Evolutionary conservation across 768 basidiomycete species (phyloP).

Genomic region (Lactarius evosmus): DNA sequence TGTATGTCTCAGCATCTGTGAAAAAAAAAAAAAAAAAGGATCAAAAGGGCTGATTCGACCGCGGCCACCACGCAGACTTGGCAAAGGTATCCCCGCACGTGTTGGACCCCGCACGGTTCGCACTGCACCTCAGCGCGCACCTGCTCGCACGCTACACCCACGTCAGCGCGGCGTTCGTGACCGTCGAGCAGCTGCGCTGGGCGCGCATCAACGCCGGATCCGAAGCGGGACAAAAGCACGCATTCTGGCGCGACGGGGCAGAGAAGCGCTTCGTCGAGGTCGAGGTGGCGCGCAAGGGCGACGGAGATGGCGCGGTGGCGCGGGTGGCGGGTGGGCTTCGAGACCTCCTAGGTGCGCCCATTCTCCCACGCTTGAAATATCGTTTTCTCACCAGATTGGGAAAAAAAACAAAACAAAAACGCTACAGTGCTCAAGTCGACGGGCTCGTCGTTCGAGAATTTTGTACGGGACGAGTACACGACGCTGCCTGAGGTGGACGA

Average conservation of each 20-base stretch:
- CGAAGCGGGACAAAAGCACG: constrained; percentile 61
- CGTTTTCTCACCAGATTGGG: not conserved
- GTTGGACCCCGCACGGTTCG: constrained; percentile 80
- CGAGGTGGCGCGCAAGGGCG: constrained; percentile 38
- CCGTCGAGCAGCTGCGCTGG: constrained; percentile 82
- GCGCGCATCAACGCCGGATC: constrained; percentile 60
- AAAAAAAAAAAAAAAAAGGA: not conserved
- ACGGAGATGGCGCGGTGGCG: constrained; percentile 15
- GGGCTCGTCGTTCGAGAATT: constrained; percentile 80
- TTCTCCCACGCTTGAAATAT: not conserved
- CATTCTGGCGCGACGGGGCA: constrained; percentile 86
- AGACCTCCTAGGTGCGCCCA: constrained; percentile 71
- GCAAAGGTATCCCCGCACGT: constrained; percentile 90
- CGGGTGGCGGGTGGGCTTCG: constrained; percentile 49
- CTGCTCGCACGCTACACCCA: constrained; percentile 79
- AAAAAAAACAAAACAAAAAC: no score
- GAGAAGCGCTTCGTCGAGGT: constrained; percentile 73
- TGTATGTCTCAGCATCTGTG: constrained; percentile 27
- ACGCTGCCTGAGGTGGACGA: constrained; percentile 81
- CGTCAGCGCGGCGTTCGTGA: constrained; percentile 64
- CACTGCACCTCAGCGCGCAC: constrained; percentile 80
- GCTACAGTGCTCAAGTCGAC: constrained; percentile 90
- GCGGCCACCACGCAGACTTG: constrained; percentile 47
- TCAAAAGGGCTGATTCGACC: not conserved
- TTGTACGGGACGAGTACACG: constrained; percentile 85